Evolutionary conservation across 768 basidiomycete species (phyloP).

Genomic region (Russula olivacea): DNA sequence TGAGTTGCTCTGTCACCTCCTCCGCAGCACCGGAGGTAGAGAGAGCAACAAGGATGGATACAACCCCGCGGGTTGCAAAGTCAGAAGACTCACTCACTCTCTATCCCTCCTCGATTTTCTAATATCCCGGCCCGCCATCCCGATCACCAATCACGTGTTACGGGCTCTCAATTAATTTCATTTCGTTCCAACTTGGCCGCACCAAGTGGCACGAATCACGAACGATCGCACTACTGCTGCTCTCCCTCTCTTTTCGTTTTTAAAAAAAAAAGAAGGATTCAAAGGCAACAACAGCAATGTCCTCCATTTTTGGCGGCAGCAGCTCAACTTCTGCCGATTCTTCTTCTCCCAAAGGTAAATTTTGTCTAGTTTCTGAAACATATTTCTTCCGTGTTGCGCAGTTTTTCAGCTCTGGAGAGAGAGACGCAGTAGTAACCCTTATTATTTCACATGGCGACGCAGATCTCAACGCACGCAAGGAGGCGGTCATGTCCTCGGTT

Average conservation of each 20-base stretch:
- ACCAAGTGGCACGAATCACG: no score
- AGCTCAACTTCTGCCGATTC: slow-evolving; percentile 18
- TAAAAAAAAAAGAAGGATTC: background rate
- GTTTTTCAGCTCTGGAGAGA: no score
- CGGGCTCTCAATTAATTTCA: no score
- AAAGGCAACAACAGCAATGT: slow-evolving; percentile 19
- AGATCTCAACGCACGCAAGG: slow-evolving; percentile 39
- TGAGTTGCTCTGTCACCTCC: slow-evolving; percentile 6
- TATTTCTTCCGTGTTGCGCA: no score
- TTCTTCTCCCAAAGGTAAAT: slow-evolving; percentile 18
- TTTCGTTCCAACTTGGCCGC: no score
- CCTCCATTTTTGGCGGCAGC: slow-evolving; percentile 27
- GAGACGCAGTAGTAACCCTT: background rate
- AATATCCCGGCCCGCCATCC: background rate
- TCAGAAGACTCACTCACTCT: background rate
- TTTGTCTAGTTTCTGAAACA: background rate
- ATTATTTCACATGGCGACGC: background rate
- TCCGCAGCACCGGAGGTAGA: background rate
- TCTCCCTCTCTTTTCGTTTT: background rate
- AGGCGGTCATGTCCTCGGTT: slow-evolving; percentile 54
- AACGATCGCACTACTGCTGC: background rate
- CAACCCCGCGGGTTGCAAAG: background rate
- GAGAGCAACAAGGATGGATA: background rate
- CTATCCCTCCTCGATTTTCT: background rate
- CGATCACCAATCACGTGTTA: slow-evolving; percentile 6